Evolutionary conservation across 2,329 filamentous ascomycete genomes (phyloP), one percentile per base, ranked within the genome.

Genomic region (Pseudogymnoascus destructans): DNA sequence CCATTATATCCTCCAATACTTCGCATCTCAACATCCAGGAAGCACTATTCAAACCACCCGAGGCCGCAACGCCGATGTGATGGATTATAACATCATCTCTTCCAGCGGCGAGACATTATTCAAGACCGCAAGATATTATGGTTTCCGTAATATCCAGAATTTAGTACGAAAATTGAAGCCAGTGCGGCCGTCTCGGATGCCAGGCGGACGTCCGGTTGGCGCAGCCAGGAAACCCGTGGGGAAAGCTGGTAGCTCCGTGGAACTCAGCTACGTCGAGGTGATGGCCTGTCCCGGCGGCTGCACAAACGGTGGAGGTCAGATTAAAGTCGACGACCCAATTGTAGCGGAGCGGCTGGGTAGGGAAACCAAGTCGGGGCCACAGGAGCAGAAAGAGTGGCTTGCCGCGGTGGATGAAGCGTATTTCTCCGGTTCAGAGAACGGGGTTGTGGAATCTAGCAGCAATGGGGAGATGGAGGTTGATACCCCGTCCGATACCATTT

Each of bases 201-300:
- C 90, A 1, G 90, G 89, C 1, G 87, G 83, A 1, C 85, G 77
- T 61, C 77, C 79, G 0, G 76, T 80, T 49, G 80, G 77, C 1
- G 78, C 75, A 57, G 79, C 74, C 42, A 78, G 79, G 59, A 79
- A 75, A 61, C 76, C 75, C 5, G 74, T 70, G 13, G 79, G 73
- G 5, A 79, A 79, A 64, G 57, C 70, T 15, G 66, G 74, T 15
- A 69, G 71, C 15, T 71, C 73, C 4, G 72, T 80, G 5, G 89
- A 95, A 33, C 91, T 91, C 70, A 80, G 86, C n/a, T 97, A 95
- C 71, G 87, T 97, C 25, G 93, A 98, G 73, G 93, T 98, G 60
- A 98, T 98, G 93, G 93, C 93, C 11, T 98, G 93, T 71, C 93
- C 93, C 0, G 93, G 93, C n/a, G 93, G 93, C 2, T 98, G 93